Percentiles rank a stretch among this genome's conserved stretches.
phyloP scores from a whole-genome alignment of 805 yeast species.

The Monosporozyma aquatica region DNA sequence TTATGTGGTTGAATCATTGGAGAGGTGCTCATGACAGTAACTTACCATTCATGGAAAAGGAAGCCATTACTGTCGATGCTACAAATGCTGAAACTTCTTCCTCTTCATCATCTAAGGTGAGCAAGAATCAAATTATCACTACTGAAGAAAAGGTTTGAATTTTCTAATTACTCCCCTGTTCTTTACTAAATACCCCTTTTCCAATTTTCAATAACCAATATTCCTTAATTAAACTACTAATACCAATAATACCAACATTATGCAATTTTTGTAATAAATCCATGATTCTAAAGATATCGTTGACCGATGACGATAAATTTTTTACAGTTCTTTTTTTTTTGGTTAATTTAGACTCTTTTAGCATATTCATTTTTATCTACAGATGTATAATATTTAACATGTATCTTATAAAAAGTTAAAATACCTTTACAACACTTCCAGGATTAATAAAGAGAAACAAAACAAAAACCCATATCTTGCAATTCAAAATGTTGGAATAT shows the following conservation, averaged over 20 bases:
- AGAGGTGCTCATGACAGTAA: slow-evolving; percentile 3
- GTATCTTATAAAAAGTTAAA: too few species aligned
- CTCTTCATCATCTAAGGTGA: slow-evolving; percentile 1
- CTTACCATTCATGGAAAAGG: slow-evolving; percentile 1
- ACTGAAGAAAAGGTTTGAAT: slow-evolving; percentile 4
- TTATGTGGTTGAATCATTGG: slow-evolving; percentile 8
- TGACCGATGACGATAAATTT: too few species aligned
- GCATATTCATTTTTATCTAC: too few species aligned
- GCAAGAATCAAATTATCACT: slow-evolving; percentile 1
- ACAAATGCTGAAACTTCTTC: slow-evolving; percentile 3
- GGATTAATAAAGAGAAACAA: too few species aligned
- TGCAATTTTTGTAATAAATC: too few species aligned
- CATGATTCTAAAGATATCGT: too few species aligned
- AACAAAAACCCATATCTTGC: too few species aligned
- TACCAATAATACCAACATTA: too few species aligned
- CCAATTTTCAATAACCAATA: background rate
- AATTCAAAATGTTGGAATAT: too few species aligned
- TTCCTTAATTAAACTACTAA: background rate
- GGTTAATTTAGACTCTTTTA: background rate
- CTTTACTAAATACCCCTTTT: background rate
- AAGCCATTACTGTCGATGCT: background rate
- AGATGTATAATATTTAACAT: too few species aligned
- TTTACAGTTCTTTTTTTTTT: too few species aligned
- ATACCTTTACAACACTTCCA: too few species aligned
- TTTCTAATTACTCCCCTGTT: background rate